Evolutionary conservation across 305 asterid species (phyloP).

Genomic region (Rubia balearica): DNA sequence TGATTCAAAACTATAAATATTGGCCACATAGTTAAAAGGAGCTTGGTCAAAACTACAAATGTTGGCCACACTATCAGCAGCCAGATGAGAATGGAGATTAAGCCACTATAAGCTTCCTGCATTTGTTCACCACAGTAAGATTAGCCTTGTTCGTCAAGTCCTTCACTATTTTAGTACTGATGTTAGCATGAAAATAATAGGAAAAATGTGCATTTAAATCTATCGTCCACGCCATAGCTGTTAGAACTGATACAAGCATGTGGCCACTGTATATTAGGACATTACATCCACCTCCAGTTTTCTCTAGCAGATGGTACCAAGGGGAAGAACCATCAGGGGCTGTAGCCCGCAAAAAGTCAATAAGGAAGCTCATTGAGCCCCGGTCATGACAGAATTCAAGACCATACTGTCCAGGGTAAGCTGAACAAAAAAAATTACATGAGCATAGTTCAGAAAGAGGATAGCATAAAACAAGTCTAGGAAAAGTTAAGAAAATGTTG

Average conservation of each 20-base stretch:
- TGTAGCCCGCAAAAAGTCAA: slow-evolving; percentile 78
- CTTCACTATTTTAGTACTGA: not conserved
- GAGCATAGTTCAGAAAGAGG: not conserved
- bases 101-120: slow-evolving; percentile 97
- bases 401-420: slow-evolving; percentile 39
- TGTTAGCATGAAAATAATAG: not conserved
- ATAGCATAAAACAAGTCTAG: not conserved
- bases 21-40: too few species aligned
- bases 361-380: slow-evolving; percentile 84
- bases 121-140: not conserved
- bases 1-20: too few species aligned
- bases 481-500: not conserved
- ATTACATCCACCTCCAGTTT: slow-evolving; percentile 91
- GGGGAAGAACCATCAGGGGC: slow-evolving; percentile 54
- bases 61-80: slow-evolving; percentile 35
- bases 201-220: not conserved
- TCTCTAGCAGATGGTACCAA: slow-evolving; percentile 79
- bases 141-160: not conserved
- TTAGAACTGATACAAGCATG: slow-evolving; percentile 89
- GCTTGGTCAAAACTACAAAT: too few species aligned
- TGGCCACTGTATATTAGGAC: slow-evolving; percentile 94
- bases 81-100: slow-evolving; percentile 66
- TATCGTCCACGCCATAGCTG: slow-evolving; percentile 99
- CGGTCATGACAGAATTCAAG: slow-evolving; percentile 66
- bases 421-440: slow-evolving; percentile 36